Evolutionary conservation across 495 filamentous ascomycete genomes (phyloP).

Genomic region (Podospora anserina): DNA sequence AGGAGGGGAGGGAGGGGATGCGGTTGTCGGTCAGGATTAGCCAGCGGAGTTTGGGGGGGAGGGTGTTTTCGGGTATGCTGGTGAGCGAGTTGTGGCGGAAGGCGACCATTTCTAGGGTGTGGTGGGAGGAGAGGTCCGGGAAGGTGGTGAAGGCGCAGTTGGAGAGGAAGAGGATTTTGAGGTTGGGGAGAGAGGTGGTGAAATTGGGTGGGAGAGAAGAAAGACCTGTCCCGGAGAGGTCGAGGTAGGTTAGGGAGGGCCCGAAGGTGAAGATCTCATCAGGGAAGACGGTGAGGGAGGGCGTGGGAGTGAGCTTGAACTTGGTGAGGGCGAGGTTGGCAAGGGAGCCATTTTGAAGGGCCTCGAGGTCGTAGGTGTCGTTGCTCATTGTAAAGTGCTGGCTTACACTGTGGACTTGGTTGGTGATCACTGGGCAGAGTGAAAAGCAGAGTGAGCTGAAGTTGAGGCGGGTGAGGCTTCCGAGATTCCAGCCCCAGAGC

Average conservation of each 20-base stretch:
- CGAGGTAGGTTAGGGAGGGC: conserved; percentile 41
- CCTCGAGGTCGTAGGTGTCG: conserved; percentile 30
- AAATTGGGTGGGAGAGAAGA: conserved; percentile 40
- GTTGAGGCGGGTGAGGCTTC: not conserved
- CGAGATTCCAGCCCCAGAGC: conserved; percentile 3
- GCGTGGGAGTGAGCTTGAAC: conserved; percentile 37
- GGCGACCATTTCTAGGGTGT: conserved; percentile 44
- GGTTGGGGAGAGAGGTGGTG: conserved; percentile 35
- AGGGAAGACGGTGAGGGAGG: conserved; percentile 38
- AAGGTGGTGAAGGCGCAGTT: conserved; percentile 45
- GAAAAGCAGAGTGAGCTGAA: conserved; percentile 5
- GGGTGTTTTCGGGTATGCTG: conserved; percentile 38
- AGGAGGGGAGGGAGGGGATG: conserved; percentile 35
- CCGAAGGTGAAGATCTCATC: conserved; percentile 39
- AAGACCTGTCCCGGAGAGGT: conserved; percentile 44
- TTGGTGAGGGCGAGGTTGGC: conserved; percentile 28
- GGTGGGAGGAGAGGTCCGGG: conserved; percentile 41
- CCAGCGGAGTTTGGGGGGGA: conserved; percentile 42
- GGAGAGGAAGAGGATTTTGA: conserved; percentile 45
- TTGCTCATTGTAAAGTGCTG: not conserved
- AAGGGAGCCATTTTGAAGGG: conserved; percentile 30
- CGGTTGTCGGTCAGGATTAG: conserved; percentile 46
- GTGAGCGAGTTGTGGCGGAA: conserved; percentile 46
- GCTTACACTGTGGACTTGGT: not conserved
- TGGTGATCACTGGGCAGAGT: not conserved